Evolutionary conservation across 768 basidiomycete species (phyloP).

Genomic region (Auricularia sp.): DNA sequence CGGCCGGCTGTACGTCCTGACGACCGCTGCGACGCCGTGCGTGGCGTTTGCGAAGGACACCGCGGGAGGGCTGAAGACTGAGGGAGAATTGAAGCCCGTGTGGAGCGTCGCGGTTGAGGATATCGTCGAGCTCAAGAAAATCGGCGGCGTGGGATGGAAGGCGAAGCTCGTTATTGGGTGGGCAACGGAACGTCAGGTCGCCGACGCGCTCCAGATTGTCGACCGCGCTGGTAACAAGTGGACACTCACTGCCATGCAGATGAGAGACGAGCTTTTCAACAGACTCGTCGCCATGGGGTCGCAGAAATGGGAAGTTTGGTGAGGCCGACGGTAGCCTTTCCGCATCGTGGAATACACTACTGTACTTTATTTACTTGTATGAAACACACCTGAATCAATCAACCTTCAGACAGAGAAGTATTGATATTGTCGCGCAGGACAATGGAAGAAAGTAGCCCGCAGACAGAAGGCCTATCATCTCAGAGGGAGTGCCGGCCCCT

Average conservation of each 20-base stretch:
- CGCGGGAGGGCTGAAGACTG: background rate
- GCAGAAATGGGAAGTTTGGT: constrained; percentile 20
- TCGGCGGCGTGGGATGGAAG: constrained; percentile 32
- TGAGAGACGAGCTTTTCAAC: constrained; percentile 28
- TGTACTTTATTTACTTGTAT: no score
- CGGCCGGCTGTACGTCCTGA: constrained; percentile 21
- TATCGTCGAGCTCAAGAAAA: constrained; percentile 21
- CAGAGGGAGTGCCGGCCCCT: no score
- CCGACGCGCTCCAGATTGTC: constrained; percentile 23
- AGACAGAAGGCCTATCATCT: no score
- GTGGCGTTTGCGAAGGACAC: constrained; percentile 14
- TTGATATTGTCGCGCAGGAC: no score
- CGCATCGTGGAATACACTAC: no score
- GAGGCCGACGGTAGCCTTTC: no score
- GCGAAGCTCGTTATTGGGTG: constrained; percentile 29
- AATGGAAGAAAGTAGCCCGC: no score
- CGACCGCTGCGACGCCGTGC: constrained; percentile 24
- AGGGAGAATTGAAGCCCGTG: constrained; percentile 13
- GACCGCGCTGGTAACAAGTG: constrained; percentile 14
- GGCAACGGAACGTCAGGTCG: constrained; percentile 13
- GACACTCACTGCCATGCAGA: constrained; percentile 22
- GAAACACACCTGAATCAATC: no score
- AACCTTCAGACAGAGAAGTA: no score
- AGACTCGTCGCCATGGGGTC: constrained; percentile 19
- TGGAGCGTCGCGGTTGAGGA: constrained; percentile 23